A percentile compares a stretch with the other conserved stretches of the same genome.
phyloP scores from a whole-genome alignment of 371 early-diverging fungal genomes.

The Chytridium lagenaria region DNA sequence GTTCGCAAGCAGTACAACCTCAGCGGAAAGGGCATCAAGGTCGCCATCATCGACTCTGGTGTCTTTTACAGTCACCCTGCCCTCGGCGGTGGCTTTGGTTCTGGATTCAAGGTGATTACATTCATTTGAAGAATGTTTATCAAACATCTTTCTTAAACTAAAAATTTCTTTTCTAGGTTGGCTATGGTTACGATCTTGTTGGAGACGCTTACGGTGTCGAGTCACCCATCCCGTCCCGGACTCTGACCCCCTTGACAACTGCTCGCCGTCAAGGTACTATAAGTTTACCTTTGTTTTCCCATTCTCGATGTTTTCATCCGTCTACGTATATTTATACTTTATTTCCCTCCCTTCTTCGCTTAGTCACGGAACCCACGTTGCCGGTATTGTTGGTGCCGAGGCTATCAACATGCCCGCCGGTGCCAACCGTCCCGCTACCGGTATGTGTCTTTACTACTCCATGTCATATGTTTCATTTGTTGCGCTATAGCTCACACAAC shows the following conservation, averaged over 20 bases:
- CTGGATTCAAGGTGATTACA: constrained; percentile 33
- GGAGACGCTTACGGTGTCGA: constrained; percentile 12
- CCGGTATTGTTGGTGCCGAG: constrained; percentile 63
- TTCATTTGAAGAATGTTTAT: constrained; percentile 37
- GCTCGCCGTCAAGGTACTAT: constrained; percentile 39
- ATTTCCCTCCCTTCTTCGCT: too few relatives aligned
- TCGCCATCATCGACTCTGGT: constrained; percentile 62
- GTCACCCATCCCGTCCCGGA: constrained; percentile 39
- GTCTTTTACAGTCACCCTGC: constrained; percentile 75
- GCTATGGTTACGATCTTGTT: constrained; percentile 24
- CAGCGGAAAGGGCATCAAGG: constrained; percentile 45
- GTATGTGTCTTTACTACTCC: too few relatives aligned
- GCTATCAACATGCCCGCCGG: constrained; percentile 29
- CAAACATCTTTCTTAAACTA: too few relatives aligned
- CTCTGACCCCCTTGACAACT: constrained; percentile 59
- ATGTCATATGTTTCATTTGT: too few relatives aligned
- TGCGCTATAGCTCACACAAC: too few relatives aligned
- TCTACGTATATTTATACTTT: too few relatives aligned
- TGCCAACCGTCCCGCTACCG: constrained; percentile 20
- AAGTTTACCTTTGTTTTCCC: too few relatives aligned
- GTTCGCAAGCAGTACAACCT: constrained; percentile 19
- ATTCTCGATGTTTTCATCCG: too few relatives aligned
- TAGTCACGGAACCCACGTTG: constrained; percentile 65
- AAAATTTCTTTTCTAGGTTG: too few relatives aligned
- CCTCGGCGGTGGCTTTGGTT: constrained; percentile 57